Evolutionary conservation across 2,329 filamentous ascomycete species (phyloP), one percentile per base, ranked within the genome.

Genomic region (Cadophora luteo-olivacea): DNA sequence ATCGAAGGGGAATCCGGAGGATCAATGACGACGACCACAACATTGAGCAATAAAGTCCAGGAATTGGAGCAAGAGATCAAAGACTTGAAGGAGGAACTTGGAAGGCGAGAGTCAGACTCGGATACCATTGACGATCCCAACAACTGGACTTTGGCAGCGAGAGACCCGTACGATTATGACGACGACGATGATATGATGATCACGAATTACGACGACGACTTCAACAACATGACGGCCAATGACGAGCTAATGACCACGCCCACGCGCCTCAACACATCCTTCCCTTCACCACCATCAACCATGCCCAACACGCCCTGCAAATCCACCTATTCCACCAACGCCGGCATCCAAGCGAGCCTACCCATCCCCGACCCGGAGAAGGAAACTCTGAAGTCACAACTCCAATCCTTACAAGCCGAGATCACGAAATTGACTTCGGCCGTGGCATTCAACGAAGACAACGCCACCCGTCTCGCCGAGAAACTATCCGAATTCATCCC

Each of bases 61-160:
- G 75, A 77, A 63, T 64, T 77, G 19, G 76, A 78, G 62, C 68
- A 70, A 63, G 70, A 77, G 58, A 76, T 77, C 22, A 55, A 60
- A 8, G 52, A 69, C 4, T 65, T 78, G 24, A 75, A 75, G 41
- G 68, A 70, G 12, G 75, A 77, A 58, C 66, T 78, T 1, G 64
- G 72, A 22, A 66, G 68, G 38, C 73, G 71, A 29, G 73, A 77
- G 54, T 60, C 63, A 22, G 70, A 72, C 29, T 54, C 69, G 22
- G 57, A 69, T 11, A 48, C 58, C 32, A 57, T 49, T 12, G 60
- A 54, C 14, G 58, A 67, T 14, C 32, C 29, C 14, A 69, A 72
- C 19, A 69, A 88, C 71, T 89, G 87, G 87, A 85, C 84, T 0
- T 68, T 84, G 65, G 81, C 84, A 0, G 83, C 84, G 0, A 75